A percentile compares a stretch with the other conserved stretches of the same genome.
Evolutionary conservation across 2,329 filamentous ascomycete genomes (phyloP).

Genomic region (Aureobasidium melanogenum): DNA sequence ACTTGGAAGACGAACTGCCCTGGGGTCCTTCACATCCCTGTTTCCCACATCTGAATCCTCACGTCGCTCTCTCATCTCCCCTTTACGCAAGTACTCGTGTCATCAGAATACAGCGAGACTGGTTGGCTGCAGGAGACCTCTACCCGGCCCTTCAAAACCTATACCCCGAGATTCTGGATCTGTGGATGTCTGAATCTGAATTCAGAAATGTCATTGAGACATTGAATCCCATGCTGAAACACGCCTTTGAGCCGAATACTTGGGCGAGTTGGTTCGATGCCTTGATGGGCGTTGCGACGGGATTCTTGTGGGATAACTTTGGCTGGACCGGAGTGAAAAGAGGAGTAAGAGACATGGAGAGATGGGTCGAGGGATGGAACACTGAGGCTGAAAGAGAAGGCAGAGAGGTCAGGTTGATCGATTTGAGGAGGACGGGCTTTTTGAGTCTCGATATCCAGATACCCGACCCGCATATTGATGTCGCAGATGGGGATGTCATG

Average conservation of each 20-base stretch:
- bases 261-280: conserved; percentile 72
- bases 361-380: conserved; percentile 85
- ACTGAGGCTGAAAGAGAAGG: conserved; percentile 48
- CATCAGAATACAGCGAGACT: conserved; percentile 85
- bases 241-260: conserved; percentile 72
- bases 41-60: conserved; percentile 85
- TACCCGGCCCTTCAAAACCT: conserved; percentile 91
- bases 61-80: conserved; percentile 68
- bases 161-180: conserved; percentile 92
- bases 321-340: conserved; percentile 69
- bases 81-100: conserved; percentile 74
- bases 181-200: conserved; percentile 73
- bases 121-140: conserved; percentile 76
- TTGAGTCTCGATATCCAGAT: conserved; percentile 80
- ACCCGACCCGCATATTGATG: conserved; percentile 61
- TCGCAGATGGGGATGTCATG: conserved; percentile 7
- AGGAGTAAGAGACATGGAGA: conserved; percentile 61
- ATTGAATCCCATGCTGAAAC: conserved; percentile 67
- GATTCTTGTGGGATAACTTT: conserved; percentile 91
- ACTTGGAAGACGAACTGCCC: conserved; percentile 61
- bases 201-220: conserved; percentile 76
- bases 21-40: conserved; percentile 95
- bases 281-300: conserved; percentile 69
- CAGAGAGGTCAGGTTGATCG: conserved; percentile 63
- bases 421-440: conserved; percentile 75